A percentile compares a stretch with the other conserved stretches of the same genome.
Conservation (phyloP, 805 yeast genomes). For the Jamesozyma spencerorum region DNA sequence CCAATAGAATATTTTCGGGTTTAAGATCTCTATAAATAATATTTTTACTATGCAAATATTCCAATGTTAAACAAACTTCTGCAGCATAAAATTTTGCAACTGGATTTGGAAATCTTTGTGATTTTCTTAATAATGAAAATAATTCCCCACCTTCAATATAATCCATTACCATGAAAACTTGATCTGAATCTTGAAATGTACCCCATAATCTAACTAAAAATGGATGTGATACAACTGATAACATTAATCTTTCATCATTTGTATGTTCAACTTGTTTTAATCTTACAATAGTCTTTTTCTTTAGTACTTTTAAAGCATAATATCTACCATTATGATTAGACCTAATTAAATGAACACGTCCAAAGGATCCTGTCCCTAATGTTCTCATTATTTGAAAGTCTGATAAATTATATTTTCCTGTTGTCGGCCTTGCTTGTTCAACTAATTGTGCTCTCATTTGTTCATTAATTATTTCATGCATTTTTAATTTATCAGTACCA, state of each 20-base stretch:
- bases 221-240: constrained; percentile 80
- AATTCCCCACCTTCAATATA: constrained; percentile 94
- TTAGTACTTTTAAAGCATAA: constrained; percentile 87
- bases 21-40: constrained; percentile 87
- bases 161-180: constrained; percentile 91
- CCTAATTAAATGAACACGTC: constrained; percentile 82
- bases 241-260: constrained; percentile 86
- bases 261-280: constrained; percentile 96
- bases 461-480: constrained; percentile 1
- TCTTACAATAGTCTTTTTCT: constrained; percentile 78
- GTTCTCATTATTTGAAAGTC: constrained; percentile 85
- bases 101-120: constrained; percentile 88
- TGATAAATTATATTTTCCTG: constrained; percentile 67
- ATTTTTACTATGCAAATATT: constrained; percentile 75
- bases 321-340: constrained; percentile 84
- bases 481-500: background rate
- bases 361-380: constrained; percentile 91
- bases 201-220: constrained; percentile 95
- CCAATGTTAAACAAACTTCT: constrained; percentile 76
- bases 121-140: constrained; percentile 73
- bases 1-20: constrained; percentile 85
- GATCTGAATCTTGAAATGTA: constrained; percentile 79
- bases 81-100: constrained; percentile 96
- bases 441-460: constrained; percentile 1
- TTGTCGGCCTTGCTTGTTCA: constrained; percentile 15